phyloP scores from a whole-genome alignment of 2,329 filamentous ascomycete species.

The Diplodia scrobiculata region DNA sequence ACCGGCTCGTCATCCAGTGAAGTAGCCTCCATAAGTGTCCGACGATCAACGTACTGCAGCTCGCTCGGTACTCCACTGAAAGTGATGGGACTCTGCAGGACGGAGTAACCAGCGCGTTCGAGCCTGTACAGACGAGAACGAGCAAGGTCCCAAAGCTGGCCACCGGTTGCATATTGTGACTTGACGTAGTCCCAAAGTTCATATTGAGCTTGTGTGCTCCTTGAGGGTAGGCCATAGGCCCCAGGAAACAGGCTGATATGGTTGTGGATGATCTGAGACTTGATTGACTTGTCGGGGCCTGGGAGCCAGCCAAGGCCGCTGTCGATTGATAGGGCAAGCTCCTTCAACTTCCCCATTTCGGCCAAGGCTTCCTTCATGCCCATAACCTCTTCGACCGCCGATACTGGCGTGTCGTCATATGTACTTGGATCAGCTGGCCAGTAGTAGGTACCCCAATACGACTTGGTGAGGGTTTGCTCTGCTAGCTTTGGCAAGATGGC shows the following conservation, averaged over 20 bases:
- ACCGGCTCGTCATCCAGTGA: background rate
- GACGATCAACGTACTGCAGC: conserved; percentile 5
- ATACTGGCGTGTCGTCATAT: conserved; percentile 61
- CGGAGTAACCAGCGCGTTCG: background rate
- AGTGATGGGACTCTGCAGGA: background rate
- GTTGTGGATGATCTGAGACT: conserved; percentile 51
- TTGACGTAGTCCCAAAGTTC: conserved; percentile 44
- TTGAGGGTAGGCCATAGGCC: conserved; percentile 39
- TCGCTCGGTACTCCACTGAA: background rate
- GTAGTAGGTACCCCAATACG: conserved; percentile 66
- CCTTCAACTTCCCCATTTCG: conserved; percentile 58
- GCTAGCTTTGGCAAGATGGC: conserved; percentile 59
- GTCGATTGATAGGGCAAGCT: conserved; percentile 68
- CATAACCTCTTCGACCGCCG: conserved; percentile 64
- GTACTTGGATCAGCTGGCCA: conserved; percentile 65
- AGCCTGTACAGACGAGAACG: background rate
- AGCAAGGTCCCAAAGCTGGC: background rate
- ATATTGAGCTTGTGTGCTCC: conserved; percentile 41
- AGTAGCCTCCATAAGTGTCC: conserved; percentile 7
- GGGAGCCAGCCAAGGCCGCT: conserved; percentile 68
- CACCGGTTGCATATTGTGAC: conserved; percentile 1
- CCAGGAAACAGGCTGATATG: conserved; percentile 36
- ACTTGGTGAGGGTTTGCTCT: conserved; percentile 56
- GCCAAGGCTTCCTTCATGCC: conserved; percentile 64
- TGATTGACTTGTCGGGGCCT: conserved; percentile 61